phyloP scores from a whole-genome alignment of 495 filamentous ascomycete genomes.

The Pseudevernia furfuracea region DNA sequence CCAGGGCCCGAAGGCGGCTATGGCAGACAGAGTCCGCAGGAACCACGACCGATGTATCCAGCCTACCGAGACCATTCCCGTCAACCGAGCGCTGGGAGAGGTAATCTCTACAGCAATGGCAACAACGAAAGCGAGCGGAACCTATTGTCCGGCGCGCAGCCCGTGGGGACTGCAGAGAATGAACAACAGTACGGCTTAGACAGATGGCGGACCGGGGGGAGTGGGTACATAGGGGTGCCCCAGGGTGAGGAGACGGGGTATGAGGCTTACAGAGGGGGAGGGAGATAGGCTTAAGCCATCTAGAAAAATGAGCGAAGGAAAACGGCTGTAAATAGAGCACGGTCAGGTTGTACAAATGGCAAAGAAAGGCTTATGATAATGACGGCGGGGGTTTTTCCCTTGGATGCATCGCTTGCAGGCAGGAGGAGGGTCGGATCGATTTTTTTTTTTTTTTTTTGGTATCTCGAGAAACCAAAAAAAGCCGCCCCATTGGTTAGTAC shows the following conservation, averaged over 20 bases:
- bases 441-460: neutral
- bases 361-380: neutral
- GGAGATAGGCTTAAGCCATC: slow-evolving; percentile 22
- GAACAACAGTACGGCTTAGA: slow-evolving; percentile 30
- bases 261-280: slow-evolving; percentile 38
- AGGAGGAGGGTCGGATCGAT: neutral
- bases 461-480: neutral
- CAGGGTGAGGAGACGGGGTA: slow-evolving; percentile 41
- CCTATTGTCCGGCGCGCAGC: slow-evolving; percentile 39
- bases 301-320: neutral
- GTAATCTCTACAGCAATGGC: slow-evolving; percentile 31
- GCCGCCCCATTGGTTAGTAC: neutral
- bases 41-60: slow-evolving; percentile 15
- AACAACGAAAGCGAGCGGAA: slow-evolving; percentile 44
- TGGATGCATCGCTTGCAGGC: neutral
- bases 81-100: slow-evolving; percentile 11
- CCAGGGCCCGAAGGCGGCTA: slow-evolving; percentile 29
- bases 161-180: slow-evolving; percentile 30
- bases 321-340: neutral
- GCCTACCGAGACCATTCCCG: slow-evolving; percentile 19
- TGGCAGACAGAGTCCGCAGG: slow-evolving; percentile 3
- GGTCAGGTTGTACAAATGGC: neutral
- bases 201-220: slow-evolving; percentile 43
- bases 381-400: neutral
- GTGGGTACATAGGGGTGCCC: slow-evolving; percentile 37